phyloP scores from a whole-genome alignment of 163 green algal species.

The Scenedesmus sp. region DNA sequence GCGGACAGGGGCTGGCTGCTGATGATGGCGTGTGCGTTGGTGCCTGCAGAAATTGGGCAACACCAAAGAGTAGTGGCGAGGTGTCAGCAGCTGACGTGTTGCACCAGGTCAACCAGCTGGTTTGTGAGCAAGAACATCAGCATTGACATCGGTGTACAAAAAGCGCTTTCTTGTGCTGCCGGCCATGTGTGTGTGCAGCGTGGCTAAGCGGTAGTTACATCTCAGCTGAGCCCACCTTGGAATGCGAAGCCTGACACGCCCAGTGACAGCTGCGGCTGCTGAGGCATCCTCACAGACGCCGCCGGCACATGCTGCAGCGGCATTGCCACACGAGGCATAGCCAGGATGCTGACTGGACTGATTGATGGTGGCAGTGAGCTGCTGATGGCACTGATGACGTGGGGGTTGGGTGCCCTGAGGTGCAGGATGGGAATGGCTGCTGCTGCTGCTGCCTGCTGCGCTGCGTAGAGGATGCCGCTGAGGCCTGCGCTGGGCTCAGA shows the following conservation, averaged over 20 bases:
- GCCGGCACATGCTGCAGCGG: constrained; percentile 22
- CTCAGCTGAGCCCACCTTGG: constrained; percentile 60
- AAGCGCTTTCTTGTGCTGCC: no score
- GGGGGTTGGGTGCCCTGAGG: constrained; percentile 68
- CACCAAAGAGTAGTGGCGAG: neutral
- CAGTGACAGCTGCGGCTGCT: neutral
- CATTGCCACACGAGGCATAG: constrained; percentile 13
- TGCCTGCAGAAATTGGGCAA: neutral
- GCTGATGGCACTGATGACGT: constrained; percentile 63
- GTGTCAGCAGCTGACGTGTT: neutral
- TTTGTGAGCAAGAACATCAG: no score
- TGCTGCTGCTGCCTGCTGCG: constrained; percentile 46
- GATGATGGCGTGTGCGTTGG: constrained; percentile 51
- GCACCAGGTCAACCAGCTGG: no score
- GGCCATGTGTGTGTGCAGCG: no score
- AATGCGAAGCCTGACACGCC: constrained; percentile 91
- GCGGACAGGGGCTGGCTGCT: neutral
- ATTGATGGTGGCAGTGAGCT: neutral
- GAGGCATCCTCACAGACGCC: neutral
- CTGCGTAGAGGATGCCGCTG: constrained; percentile 56
- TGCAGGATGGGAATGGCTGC: constrained; percentile 63
- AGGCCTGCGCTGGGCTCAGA: constrained; percentile 73
- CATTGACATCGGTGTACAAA: neutral
- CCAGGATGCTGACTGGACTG: constrained; percentile 14
- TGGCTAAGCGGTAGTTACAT: no score